These are phyloP conservation scores for Dalbergia cultrata DNA, from an alignment of 306 rosid genomes.

Conservation along the genomic window DNA sequence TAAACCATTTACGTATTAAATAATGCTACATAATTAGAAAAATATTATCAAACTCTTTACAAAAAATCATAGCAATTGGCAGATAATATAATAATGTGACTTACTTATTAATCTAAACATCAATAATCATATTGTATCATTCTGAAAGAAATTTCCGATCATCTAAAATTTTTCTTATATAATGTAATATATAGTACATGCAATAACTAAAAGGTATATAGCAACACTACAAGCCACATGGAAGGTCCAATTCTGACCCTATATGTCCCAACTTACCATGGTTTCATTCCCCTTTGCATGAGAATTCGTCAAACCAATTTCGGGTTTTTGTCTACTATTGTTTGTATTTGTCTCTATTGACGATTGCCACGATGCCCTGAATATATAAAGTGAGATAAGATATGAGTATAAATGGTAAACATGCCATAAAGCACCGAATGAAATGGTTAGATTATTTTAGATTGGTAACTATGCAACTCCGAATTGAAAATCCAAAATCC, in stretches of 20 bases:
- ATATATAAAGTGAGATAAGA: constrained; percentile 9
- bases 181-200: neutral
- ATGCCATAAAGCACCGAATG: neutral
- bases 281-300: constrained; percentile 52
- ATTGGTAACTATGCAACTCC: constrained; percentile 1
- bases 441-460: constrained; percentile 25
- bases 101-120: too few species aligned
- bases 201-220: constrained; percentile 23
- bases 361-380: constrained; percentile 70
- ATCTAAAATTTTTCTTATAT: too few species aligned
- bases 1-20: neutral
- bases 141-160: too few species aligned
- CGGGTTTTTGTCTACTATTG: constrained; percentile 47
- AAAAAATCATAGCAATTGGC: too few species aligned
- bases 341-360: constrained; percentile 60
- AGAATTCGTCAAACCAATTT: constrained; percentile 54
- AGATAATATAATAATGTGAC: too few species aligned
- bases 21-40: too few species aligned
- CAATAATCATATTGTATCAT: too few species aligned
- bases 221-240: constrained; percentile 39
- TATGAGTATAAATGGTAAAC: neutral
- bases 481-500: constrained; percentile 37
- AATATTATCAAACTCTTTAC: too few species aligned
- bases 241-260: constrained; percentile 39
- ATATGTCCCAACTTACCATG: constrained; percentile 57